phyloP scores from a whole-genome alignment of 306 rosid species.

The Lathyrus sativus region DNA sequence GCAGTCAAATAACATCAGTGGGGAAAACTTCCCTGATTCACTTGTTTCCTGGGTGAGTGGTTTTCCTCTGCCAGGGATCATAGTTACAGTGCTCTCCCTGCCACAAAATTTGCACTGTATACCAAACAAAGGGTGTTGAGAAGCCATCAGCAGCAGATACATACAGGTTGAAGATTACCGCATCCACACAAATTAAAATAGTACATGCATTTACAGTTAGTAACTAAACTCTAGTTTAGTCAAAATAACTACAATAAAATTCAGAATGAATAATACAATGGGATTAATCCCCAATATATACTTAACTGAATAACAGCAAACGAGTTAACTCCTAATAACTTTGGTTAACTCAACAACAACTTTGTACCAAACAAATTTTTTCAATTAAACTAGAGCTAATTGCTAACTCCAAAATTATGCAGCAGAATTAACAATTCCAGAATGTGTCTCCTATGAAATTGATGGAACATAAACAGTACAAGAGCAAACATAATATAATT shows the following conservation, averaged over 20 bases:
- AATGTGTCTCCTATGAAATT: slow-evolving; percentile 15
- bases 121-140: slow-evolving; percentile 32
- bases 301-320: neutral
- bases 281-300: too few relatives aligned
- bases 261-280: neutral
- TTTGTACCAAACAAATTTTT: neutral
- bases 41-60: slow-evolving; percentile 63
- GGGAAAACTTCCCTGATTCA: slow-evolving; percentile 61
- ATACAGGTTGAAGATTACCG: slow-evolving; percentile 21
- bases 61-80: slow-evolving; percentile 65
- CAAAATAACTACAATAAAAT: neutral
- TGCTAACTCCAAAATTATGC: neutral
- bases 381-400: neutral
- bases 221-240: neutral
- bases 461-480: slow-evolving; percentile 24
- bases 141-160: slow-evolving; percentile 32
- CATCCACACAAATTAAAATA: neutral
- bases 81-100: slow-evolving; percentile 82
- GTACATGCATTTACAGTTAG: neutral
- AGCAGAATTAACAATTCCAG: slow-evolving; percentile 1
- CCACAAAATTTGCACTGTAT: slow-evolving; percentile 89
- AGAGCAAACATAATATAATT: slow-evolving; percentile 4
- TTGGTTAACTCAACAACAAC: neutral
- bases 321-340: neutral
- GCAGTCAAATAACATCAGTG: slow-evolving; percentile 83